Percentiles rank a stretch among this genome's conserved stretches.
Evolutionary conservation across 805 yeast genomes (phyloP).

Genomic region (Maudiozyma barnettii): DNA sequence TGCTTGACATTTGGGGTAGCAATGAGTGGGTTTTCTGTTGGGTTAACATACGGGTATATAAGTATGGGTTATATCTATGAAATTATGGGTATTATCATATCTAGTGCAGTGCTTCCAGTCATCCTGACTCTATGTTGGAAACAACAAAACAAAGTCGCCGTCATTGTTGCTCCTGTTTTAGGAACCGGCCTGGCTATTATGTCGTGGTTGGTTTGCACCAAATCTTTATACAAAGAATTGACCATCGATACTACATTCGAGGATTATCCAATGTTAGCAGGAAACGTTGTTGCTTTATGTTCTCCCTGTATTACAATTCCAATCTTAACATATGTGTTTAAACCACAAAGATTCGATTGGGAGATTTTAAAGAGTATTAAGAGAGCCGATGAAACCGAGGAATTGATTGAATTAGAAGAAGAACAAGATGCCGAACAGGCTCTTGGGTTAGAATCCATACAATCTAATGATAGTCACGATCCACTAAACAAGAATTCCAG

Average conservation of each 20-base stretch:
- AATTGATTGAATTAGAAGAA: slow-evolving; percentile 31
- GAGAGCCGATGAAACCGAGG: slow-evolving; percentile 65
- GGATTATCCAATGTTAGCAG: slow-evolving; percentile 83
- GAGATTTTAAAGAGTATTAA: slow-evolving; percentile 47
- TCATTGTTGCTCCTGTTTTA: slow-evolving; percentile 63
- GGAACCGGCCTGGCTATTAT: slow-evolving; percentile 68
- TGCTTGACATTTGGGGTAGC: slow-evolving; percentile 51
- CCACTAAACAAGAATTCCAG: slow-evolving; percentile 1
- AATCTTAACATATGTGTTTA: slow-evolving; percentile 50
- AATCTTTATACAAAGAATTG: slow-evolving; percentile 33
- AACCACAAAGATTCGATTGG: slow-evolving; percentile 71
- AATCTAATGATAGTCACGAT: slow-evolving; percentile 8
- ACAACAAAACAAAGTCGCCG: slow-evolving; percentile 61
- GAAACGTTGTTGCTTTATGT: slow-evolving; percentile 73
- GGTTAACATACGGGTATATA: slow-evolving; percentile 70
- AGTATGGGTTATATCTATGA: slow-evolving; percentile 83
- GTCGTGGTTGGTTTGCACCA: slow-evolving; percentile 52
- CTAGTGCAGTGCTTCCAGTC: slow-evolving; percentile 77
- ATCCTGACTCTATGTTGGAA: slow-evolving; percentile 54
- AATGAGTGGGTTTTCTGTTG: slow-evolving; percentile 79
- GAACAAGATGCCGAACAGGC: slow-evolving; percentile 9
- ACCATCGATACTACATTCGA: slow-evolving; percentile 55
- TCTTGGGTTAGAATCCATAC: slow-evolving; percentile 7
- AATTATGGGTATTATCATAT: slow-evolving; percentile 81
- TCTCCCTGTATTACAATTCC: slow-evolving; percentile 65